Evolutionary conservation across 306 rosid species (phyloP), one percentile per base, ranked within the genome.

Genomic region (Cicer judaicum): DNA sequence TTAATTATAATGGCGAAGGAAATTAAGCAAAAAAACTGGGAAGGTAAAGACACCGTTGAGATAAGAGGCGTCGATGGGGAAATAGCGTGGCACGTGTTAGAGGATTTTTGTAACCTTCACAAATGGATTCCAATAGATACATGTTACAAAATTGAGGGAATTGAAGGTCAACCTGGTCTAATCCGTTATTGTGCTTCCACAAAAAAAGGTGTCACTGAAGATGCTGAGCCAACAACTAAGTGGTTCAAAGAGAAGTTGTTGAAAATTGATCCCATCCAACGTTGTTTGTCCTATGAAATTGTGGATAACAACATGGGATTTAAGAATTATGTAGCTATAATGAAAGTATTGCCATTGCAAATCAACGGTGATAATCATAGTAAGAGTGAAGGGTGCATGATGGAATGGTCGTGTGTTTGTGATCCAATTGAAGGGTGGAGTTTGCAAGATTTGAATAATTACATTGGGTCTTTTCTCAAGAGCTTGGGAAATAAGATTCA

Each of bases 241-340:
- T 89, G 89, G 89, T 88, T 61, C 39, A 89, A 83, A 21, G 97
- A 91, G 85, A 87, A 74, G 80, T 86, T 91, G 0, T 36, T 84
- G 0, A 1, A 65, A 29, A 73, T 84, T 1, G 94, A 91, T 77
- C 86, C 89, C 1, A 2, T 75, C 55, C 74, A 83, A 60, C 85
- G 77, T 6, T 67, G 71, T 24, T 44, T 91, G 75, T 77, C 85
- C 42, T 91, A 91, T 24, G 86, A 86, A 78, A 0, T 86, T 29
- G 1, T 21, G 5, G 94, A 81, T 0, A 80, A 55, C 80, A 91
- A 91, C 79, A 0, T 84, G 6, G 94, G 94, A n/a, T 60, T 91
- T 19, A 79, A 81, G 77, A 57, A 81, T 6, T 86, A 86, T 41
- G 84, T 81, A 2, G 85, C 75, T 16, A 83, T 81, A 0, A 3